These are phyloP conservation scores for Starmerella lactis-condensi DNA, from an alignment of 805 yeast genomes.

Conservation along the genomic window DNA sequence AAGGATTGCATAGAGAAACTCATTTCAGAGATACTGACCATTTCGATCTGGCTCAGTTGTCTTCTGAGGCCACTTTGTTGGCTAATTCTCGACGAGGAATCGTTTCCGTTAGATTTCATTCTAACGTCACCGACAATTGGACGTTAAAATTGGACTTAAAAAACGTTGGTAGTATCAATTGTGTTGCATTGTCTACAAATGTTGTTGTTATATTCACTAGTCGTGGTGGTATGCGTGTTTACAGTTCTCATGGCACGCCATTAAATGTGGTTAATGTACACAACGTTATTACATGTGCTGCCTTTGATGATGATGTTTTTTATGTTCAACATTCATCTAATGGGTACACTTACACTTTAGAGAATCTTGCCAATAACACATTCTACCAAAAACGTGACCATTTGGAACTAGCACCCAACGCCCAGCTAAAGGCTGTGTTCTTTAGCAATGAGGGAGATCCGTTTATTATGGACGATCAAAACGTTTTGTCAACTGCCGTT, in stretches of 20 bases:
- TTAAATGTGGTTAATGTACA: slow-evolving; percentile 28
- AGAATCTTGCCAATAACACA: slow-evolving; percentile 29
- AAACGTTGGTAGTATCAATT: slow-evolving; percentile 31
- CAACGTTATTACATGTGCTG: slow-evolving; percentile 54
- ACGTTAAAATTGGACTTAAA: slow-evolving; percentile 21
- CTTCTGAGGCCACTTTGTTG: slow-evolving; percentile 45
- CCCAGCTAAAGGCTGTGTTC: slow-evolving; percentile 43
- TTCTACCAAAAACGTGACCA: slow-evolving; percentile 21
- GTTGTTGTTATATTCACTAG: slow-evolving; percentile 54
- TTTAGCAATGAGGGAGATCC: slow-evolving; percentile 86
- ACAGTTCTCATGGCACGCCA: slow-evolving; percentile 57
- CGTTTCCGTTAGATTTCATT: slow-evolving; percentile 53
- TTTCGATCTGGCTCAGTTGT: slow-evolving; percentile 60
- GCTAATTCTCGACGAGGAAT: slow-evolving; percentile 29
- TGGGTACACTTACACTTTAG: slow-evolving; percentile 30
- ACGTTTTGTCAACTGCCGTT: slow-evolving; percentile 47
- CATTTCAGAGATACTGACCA: slow-evolving; percentile 61
- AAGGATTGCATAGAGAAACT: slow-evolving; percentile 55
- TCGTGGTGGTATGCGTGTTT: slow-evolving; percentile 53
- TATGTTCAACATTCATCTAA: slow-evolving; percentile 28
- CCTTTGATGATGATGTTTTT: slow-evolving; percentile 39
- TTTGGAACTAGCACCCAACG: slow-evolving; percentile 23
- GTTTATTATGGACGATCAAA: slow-evolving; percentile 62
- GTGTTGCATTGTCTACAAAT: slow-evolving; percentile 47
- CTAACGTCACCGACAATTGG: slow-evolving; percentile 49